Base-by-base conservation (phyloP, 257 asterid species). In the Prunella vulgaris region DNA sequence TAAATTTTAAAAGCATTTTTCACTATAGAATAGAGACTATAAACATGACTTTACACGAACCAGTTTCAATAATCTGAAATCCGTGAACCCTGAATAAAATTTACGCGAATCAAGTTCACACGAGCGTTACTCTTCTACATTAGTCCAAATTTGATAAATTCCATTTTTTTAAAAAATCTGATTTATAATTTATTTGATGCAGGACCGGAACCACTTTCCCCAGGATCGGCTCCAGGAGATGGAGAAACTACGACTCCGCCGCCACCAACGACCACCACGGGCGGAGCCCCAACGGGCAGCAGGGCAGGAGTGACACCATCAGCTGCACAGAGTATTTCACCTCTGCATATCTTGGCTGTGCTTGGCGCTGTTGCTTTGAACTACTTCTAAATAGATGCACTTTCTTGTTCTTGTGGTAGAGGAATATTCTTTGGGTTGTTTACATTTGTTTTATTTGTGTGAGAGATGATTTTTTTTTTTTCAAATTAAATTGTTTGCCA, bases 241-340 rank as follows among this genome's bases (percentile, higher is more conserved):
- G 80, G 67, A 24, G 74, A 72, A 22, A 18, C 78, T 58, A 74
- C 86, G 25, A 28, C 78, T 52, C 77, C 84, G 14, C 80, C 83
- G 0, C 22, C 84, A 24, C 66, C 81, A 17, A 59, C 79, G 2
- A 68, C 77, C 8, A 68, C 78, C 5, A 65, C 17, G 10, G 81
- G 81, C 8, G 83, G 73, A 40, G 13, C 82, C 7, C 76, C 82
- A 38, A 20, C 86, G 0, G 82, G 86, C 4, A 82, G 69, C 78
- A 79, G 87, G 79, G 64, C 87, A 0, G 84, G 86, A 48, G 84
- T 77, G 44, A 79, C 87, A 7, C 87, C 87, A n/a, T 84, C 89
- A 15, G 79, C 84, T 18, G 84, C 89, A 0, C 21, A 49, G 5
- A 32, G 60, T 27, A 8, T 73, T 51, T 82, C 89, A 9, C 78